These are phyloP conservation scores for Panicum miliaceum DNA, from an alignment of 176 grass and related monocot species.

Conservation along the genomic window DNA sequence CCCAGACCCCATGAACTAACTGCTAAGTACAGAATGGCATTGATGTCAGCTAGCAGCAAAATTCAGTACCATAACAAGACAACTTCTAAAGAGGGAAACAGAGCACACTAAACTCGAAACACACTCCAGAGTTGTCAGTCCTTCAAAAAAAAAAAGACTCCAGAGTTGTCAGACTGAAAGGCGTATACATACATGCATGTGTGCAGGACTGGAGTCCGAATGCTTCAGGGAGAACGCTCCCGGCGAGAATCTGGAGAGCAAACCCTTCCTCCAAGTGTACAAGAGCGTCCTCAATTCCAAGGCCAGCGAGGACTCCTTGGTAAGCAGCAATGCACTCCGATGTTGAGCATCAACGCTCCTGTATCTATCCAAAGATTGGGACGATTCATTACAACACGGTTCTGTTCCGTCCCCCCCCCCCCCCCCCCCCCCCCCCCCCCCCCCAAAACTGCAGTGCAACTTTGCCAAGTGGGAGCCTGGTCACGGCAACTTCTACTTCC, in stretches of 20 bases:
- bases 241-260: conserved; percentile 54
- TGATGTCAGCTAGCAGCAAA: neutral
- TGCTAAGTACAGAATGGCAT: neutral
- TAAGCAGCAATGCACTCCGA: conserved; percentile 33
- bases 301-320: conserved; percentile 80
- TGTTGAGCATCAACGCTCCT: neutral
- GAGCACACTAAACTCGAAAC: neutral
- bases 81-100: neutral
- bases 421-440: no score
- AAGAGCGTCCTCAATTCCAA: conserved; percentile 80
- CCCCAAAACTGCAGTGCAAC: conserved; percentile 64
- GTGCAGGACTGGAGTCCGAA: conserved; percentile 70
- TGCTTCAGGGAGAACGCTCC: conserved; percentile 61
- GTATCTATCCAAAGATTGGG: neutral
- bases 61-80: neutral
- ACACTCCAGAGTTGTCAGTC: neutral
- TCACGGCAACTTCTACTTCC: conserved; percentile 77
- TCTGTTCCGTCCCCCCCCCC: no score
- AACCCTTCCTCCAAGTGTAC: conserved; percentile 75
- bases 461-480: conserved; percentile 92
- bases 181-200: neutral
- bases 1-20: neutral
- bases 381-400: neutral
- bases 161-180: conserved; percentile 10
- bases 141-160: neutral